Conservation (phyloP, 2,329 filamentous ascomycete genomes). For the Ilyonectria robusta region DNA sequence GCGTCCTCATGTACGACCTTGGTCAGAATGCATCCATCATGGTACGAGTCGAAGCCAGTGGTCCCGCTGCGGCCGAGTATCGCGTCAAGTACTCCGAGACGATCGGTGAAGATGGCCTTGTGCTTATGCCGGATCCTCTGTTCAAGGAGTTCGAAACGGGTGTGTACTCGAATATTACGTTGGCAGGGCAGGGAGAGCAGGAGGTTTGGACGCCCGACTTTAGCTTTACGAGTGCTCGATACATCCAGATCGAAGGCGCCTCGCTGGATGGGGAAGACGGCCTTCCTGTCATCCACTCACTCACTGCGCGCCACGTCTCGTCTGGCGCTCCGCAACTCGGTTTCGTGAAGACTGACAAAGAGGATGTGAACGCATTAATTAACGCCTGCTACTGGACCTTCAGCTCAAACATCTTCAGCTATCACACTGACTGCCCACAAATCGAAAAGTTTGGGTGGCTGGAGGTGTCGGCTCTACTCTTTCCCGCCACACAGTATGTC, state of each 20-base stretch:
- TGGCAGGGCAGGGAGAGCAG: conserved; percentile 45
- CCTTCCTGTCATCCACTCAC: conserved; percentile 53
- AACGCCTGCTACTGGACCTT: conserved; percentile 63
- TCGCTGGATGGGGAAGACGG: conserved; percentile 42
- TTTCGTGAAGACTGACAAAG: conserved; percentile 55
- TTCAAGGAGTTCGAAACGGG: conserved; percentile 52
- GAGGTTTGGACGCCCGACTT: conserved; percentile 58
- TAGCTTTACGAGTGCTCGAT: conserved; percentile 58
- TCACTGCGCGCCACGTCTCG: conserved; percentile 56
- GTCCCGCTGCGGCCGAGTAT: conserved; percentile 34
- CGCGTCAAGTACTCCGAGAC: conserved; percentile 45
- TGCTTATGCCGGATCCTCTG: conserved; percentile 58
- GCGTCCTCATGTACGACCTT: conserved; percentile 39
- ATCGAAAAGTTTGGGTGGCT: conserved; percentile 65
- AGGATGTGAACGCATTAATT: conserved; percentile 58
- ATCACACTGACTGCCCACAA: conserved; percentile 63
- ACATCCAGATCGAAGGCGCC: conserved; percentile 58
- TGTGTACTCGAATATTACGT: conserved; percentile 56
- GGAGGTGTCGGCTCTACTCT: conserved; percentile 62
- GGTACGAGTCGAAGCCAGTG: conserved; percentile 40
- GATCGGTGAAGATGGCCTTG: conserved; percentile 44
- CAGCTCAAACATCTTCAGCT: conserved; percentile 59
- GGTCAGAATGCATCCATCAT: conserved; percentile 47
- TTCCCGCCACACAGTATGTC: conserved; percentile 61
- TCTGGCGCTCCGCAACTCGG: conserved; percentile 55